Evolutionary conservation across 1,139 yeast genomes (phyloP).

Genomic region (Suhomyces ambrosiae): DNA sequence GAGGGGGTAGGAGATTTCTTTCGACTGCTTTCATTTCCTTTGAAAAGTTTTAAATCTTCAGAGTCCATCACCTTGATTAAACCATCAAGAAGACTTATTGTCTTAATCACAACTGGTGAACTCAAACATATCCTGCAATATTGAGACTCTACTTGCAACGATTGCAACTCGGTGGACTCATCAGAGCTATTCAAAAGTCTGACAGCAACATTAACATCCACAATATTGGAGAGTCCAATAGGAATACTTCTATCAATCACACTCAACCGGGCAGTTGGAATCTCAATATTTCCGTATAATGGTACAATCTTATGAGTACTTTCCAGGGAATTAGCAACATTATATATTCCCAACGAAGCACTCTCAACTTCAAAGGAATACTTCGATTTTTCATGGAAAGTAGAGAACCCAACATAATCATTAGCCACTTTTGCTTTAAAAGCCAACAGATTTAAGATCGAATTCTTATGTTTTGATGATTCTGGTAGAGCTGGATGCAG

Average conservation of each 20-base stretch:
- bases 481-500: neutral
- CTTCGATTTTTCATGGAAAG: slow-evolving; percentile 34
- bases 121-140: slow-evolving; percentile 60
- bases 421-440: slow-evolving; percentile 32
- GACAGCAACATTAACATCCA: slow-evolving; percentile 43
- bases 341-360: slow-evolving; percentile 22
- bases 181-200: slow-evolving; percentile 36
- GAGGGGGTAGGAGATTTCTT: no score
- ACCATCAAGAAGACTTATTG: slow-evolving; percentile 25
- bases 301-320: slow-evolving; percentile 22
- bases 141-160: slow-evolving; percentile 60
- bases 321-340: slow-evolving; percentile 23
- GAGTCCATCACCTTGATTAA: neutral
- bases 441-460: slow-evolving; percentile 17
- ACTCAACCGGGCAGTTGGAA: slow-evolving; percentile 47
- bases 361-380: slow-evolving; percentile 39
- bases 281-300: slow-evolving; percentile 38
- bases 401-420: slow-evolving; percentile 41
- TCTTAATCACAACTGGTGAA: slow-evolving; percentile 49
- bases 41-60: no score
- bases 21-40: no score
- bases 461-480: neutral
- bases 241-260: slow-evolving; percentile 40
- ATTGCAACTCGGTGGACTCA: slow-evolving; percentile 28
- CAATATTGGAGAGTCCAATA: slow-evolving; percentile 46